phyloP scores from a whole-genome alignment of 129 eudicot species.

The sunflower (Helianthus annuus) region HanXRQr2.0-SUNRISE NC_035449.2:181494285-181494784 shows the following conservation, averaged over 20 bases:
- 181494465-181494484: constrained; percentile 89
- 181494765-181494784: not conserved
- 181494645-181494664: constrained; percentile 97
- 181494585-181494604: not conserved
- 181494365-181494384: constrained; percentile 42
- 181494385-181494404: constrained; percentile 57
- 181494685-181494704: constrained; percentile 89
- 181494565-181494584: not conserved
- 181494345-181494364: constrained; percentile 47
- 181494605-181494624: too few relatives aligned
- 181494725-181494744: constrained; percentile 75
- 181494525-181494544: constrained; percentile 90
- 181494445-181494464: constrained; percentile 86
- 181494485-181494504: constrained; percentile 91
- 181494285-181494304: constrained; percentile 46
- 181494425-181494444: constrained; percentile 59
- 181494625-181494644: constrained; percentile 50
- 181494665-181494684: constrained; percentile 89
- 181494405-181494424: constrained; percentile 56
- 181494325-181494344: constrained; percentile 57
- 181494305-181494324: constrained; percentile 35
- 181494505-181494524: constrained; percentile 96
- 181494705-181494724: constrained; percentile 96
- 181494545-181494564: constrained; percentile 84
- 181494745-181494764: constrained; percentile 40